Conservation (phyloP, 176 grass and related monocot species). For the Oryza longistaminata region DNA sequence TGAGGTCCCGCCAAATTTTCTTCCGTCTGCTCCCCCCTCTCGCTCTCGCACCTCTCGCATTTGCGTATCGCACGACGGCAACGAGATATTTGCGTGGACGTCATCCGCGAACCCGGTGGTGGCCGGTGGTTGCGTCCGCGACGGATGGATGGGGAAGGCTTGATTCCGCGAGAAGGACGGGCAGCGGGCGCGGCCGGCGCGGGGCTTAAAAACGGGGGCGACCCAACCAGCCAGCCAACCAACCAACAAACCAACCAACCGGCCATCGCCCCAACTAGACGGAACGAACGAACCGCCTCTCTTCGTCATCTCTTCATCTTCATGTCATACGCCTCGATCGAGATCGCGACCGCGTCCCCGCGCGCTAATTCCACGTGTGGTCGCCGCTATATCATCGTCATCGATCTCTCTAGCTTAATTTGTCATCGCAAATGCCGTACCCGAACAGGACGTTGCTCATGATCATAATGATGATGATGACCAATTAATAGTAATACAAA, state of each 20-base stretch:
- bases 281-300: background rate
- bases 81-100: background rate
- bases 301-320: background rate
- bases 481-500: background rate
- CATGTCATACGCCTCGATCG: background rate
- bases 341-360: background rate
- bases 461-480: background rate
- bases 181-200: background rate
- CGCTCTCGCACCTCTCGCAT: too few relatives aligned
- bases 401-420: background rate
- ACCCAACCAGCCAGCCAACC: background rate
- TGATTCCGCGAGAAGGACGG: constrained; percentile 21
- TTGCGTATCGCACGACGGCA: background rate
- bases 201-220: background rate
- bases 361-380: background rate
- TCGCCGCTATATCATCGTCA: background rate
- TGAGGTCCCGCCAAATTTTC: too few relatives aligned
- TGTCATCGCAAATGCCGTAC: background rate
- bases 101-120: too few relatives aligned
- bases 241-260: background rate
- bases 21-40: too few relatives aligned
- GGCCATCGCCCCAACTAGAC: background rate
- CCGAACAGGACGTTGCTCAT: background rate
- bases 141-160: background rate
- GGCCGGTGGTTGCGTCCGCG: background rate